A percentile compares a stretch with the other conserved stretches of the same genome.
phyloP scores from a whole-genome alignment of 1,284 basidiomycete species.

The Tetrapyrgos nigripes region DNA sequence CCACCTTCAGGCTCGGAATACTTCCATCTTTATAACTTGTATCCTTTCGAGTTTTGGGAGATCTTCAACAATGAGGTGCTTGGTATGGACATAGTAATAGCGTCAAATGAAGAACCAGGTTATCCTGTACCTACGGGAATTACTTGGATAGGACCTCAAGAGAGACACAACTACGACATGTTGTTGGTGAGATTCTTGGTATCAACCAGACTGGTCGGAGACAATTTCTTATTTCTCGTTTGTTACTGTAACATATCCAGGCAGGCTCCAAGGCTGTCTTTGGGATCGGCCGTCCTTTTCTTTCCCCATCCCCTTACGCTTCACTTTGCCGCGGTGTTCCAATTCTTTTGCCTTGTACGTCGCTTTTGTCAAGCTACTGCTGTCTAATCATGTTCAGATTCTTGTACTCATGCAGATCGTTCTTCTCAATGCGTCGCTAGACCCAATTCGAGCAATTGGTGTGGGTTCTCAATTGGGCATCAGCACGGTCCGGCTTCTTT shows the following conservation, averaged over 20 bases:
- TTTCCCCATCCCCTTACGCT: slow-evolving; percentile 10
- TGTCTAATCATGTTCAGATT: too few species aligned
- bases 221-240: neutral
- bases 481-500: slow-evolving; percentile 8
- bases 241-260: neutral
- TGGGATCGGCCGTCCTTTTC: neutral
- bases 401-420: neutral
- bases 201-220: too few species aligned
- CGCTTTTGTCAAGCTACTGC: neutral
- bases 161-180: slow-evolving; percentile 6
- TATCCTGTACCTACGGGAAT: slow-evolving; percentile 5
- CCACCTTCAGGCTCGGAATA: slow-evolving; percentile 5
- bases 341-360: slow-evolving; percentile 4
- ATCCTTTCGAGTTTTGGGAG: neutral
- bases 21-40: slow-evolving; percentile 5
- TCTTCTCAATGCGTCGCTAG: slow-evolving; percentile 4
- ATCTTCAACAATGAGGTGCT: slow-evolving; percentile 1
- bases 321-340: neutral
- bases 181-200: slow-evolving; percentile 1
- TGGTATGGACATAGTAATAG: neutral
- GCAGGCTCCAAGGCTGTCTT: slow-evolving; percentile 8
- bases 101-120: slow-evolving; percentile 2
- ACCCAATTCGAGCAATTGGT: slow-evolving; percentile 4
- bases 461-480: slow-evolving; percentile 3
- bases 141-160: neutral